Evolutionary conservation across 805 yeast genomes (phyloP), one percentile per base, ranked within the genome.

Genomic region (Wickerhamiella kurtzmanii): DNA sequence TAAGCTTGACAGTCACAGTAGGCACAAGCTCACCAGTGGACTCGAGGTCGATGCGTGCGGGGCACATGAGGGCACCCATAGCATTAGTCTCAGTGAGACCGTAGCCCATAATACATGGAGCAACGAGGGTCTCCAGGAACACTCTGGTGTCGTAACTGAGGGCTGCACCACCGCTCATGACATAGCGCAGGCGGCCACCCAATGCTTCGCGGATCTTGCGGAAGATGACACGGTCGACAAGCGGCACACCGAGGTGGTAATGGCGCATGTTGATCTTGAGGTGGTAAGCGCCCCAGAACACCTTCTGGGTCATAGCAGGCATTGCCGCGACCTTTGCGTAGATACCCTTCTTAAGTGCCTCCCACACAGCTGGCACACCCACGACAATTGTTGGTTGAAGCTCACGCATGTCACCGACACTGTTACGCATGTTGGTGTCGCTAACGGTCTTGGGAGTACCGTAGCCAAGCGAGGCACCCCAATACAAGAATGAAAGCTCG

Each of bases 341-440:
- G 50, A 92, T 82, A 49, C 98, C 98, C 71, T 92, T 92, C 65
- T 88, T 82, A 51, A 92, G 85, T 36, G 82, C 74, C 71, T 92
- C 98, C 95, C 96, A 92, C 45, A 92, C 96, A 3, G 97, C 95
- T 16, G 96, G 96, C 48, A 92, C 98, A 65, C 96, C 98, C 54
- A 87, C 96, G 95, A 92, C 83, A 56, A 88, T 67, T 3, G 96
- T 83, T 49, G 98, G 98, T 64, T 78, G 73, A 67, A 87, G 83
- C 60, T 82, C 83, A 48, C 73, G 75, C 70, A 92, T 75, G 64
- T 92, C 98, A 59, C 96, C 89, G 48, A 75, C 68, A 70, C 95
- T 87, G 68, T 92, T 83, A 59, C 75, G 79, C 60, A 83, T 77
- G 2, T 94, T 84, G 1, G 73, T 69, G 53, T 83, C 94, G 18